phyloP scores from a whole-genome alignment of 345 rosid species.

The Brassica rapa region DNA sequence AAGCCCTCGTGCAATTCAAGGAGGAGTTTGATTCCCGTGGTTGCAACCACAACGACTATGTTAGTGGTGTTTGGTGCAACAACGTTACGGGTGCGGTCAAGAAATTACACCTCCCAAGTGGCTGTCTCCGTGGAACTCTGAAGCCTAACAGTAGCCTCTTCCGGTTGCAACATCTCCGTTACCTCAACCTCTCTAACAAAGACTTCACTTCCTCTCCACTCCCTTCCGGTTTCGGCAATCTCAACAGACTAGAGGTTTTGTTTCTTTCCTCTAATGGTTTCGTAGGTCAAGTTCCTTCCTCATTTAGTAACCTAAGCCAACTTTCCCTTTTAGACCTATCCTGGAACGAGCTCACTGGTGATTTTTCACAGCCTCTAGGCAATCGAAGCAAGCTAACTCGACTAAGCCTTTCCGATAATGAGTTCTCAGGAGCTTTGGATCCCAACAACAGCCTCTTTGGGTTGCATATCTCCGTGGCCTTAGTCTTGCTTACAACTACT shows the following conservation, averaged over 20 bases:
- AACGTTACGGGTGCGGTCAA: background rate
- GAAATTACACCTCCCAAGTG: background rate
- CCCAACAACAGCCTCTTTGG: constrained; percentile 1
- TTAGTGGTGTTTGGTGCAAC: background rate
- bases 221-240: background rate
- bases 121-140: background rate
- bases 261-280: background rate
- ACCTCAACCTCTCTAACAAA: background rate
- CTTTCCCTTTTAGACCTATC: background rate
- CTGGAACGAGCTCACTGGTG: background rate
- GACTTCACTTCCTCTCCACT: background rate
- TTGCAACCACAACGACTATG: background rate
- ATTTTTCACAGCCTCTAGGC: background rate
- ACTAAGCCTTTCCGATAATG: background rate
- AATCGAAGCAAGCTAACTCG: background rate
- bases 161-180: background rate
- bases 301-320: background rate
- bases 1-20: background rate
- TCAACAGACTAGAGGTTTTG: background rate
- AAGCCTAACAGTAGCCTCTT: background rate
- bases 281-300: background rate
- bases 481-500: background rate
- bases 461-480: background rate
- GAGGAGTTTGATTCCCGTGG: background rate
- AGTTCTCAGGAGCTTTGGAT: background rate